Evolutionary conservation across 495 filamentous ascomycete species (phyloP), one percentile per base, ranked within the genome.

Genomic region (Hypoxylon lenormandii): DNA sequence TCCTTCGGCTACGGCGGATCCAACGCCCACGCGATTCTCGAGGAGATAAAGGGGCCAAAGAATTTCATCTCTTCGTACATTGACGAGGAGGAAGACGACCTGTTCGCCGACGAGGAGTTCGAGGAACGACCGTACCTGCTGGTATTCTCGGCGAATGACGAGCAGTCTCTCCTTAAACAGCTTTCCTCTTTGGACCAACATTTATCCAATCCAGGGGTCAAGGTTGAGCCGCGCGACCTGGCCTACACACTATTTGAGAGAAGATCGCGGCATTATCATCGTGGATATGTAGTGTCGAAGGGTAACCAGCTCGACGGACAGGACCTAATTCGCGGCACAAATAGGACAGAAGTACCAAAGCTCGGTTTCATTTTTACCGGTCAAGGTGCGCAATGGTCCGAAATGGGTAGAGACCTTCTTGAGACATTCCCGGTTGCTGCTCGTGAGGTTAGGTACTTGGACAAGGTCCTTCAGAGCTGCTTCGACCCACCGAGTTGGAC

Each of bases 1-100:
- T 83, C 77, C 4, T 88, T 85, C 46, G 85, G 86, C 0, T 85
- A 77, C 59, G 85, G 86, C 1, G 85, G 86, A 3, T 70, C 80
- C 12, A 88, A 88, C 57, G 82, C 82, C 2, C 86, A 89, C 54
- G 78, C 64, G 5, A 76, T 88, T 15, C 8, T 88, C 0, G 83
- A 87, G 33, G 28, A 59, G 0, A 30, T 21, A 15, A 19, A 7
- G 26, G 38, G 36, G 30, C 28, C n/a, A 3, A 1, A 51, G 28
- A 8, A 52, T 2, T 5, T 45, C 16, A 45, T 45, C 16, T 45
- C 42, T 45, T 45, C 42, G 6, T 45, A 45, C 42, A 21, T 45
- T 18, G 16, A 45, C 42, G 42, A 45, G 16, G 42, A 45, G 0
- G 42, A 45, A 10, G 58, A 38, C 2, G 40, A 55, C 10, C 18